Percentiles rank a stretch among this genome's conserved stretches.
Conservation (phyloP, 441 rosid genomes). For the Rhodomyrtus psidioides region DNA sequence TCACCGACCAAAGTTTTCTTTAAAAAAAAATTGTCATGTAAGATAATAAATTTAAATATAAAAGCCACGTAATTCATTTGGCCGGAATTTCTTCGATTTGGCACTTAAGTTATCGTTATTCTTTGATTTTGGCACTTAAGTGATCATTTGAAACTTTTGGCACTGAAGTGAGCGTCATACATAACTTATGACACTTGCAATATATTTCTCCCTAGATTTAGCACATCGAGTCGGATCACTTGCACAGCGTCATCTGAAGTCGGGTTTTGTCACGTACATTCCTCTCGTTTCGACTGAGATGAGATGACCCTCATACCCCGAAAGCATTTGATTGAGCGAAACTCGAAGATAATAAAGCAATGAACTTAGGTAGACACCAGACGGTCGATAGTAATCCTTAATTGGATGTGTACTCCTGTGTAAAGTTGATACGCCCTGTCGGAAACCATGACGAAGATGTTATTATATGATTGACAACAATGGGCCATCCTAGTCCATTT, state of each 20-base stretch:
- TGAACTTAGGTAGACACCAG: background rate
- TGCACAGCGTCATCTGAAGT: background rate
- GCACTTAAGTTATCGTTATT: no score
- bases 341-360: background rate
- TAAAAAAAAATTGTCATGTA: no score
- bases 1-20: no score
- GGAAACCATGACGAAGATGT: background rate
- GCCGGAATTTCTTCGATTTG: no score
- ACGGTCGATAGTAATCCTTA: background rate
- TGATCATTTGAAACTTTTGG: no score
- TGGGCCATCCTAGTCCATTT: background rate
- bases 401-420: background rate
- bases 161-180: no score
- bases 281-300: background rate
- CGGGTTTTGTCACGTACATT: background rate
- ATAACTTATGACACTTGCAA: no score
- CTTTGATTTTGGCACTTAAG: no score
- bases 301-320: background rate
- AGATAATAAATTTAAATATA: no score
- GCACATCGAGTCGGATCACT: background rate
- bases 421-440: background rate
- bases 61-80: no score
- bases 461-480: background rate
- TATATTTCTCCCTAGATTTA: no score
- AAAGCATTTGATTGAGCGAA: background rate